These are phyloP conservation scores for Chlorella sp. DNA, from an alignment of 139 green algal species.

Conservation along the genomic window DNA sequence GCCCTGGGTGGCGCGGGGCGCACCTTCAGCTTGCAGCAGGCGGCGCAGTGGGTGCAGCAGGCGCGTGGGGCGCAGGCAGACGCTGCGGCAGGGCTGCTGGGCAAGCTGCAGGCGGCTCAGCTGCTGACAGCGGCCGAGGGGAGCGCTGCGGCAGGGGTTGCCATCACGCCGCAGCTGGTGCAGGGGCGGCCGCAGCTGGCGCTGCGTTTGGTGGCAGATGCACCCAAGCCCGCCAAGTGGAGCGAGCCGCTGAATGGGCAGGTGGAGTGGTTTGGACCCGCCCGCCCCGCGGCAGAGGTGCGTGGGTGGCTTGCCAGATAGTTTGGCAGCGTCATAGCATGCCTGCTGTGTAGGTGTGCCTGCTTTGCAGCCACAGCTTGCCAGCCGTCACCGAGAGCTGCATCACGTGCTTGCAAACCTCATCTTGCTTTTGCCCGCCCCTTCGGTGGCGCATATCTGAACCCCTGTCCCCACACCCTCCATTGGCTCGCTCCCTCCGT, in stretches of 20 bases:
- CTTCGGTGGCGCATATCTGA: no score
- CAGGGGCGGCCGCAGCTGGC: not conserved
- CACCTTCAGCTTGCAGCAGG: conserved; percentile 32
- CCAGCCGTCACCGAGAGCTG: no score
- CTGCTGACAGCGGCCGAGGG: conserved; percentile 14
- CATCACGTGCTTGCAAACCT: no score
- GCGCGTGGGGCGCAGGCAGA: not conserved
- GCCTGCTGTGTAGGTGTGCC: no score
- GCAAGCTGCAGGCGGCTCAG: conserved; percentile 46
- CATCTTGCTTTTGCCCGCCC: no score
- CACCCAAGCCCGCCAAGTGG: not conserved
- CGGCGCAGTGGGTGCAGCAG: conserved; percentile 36
- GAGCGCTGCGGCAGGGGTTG: not conserved
- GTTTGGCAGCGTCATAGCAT: no score
- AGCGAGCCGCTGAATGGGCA: conserved; percentile 67
- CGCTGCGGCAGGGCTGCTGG: not conserved
- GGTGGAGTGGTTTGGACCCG: conserved; percentile 66
- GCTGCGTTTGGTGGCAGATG: conserved; percentile 42
- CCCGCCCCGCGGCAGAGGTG: conserved; percentile 52
- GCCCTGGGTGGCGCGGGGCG: not conserved
- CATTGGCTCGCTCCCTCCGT: no score
- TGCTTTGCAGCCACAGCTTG: no score
- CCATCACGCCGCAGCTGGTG: not conserved
- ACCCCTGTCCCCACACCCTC: no score
- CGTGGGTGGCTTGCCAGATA: no score